Percentiles rank a stretch among this genome's conserved stretches.
These are phyloP conservation scores for Moricandia moricandioides DNA, from an alignment of 345 rosid species.

Conservation along the genomic window DNA sequence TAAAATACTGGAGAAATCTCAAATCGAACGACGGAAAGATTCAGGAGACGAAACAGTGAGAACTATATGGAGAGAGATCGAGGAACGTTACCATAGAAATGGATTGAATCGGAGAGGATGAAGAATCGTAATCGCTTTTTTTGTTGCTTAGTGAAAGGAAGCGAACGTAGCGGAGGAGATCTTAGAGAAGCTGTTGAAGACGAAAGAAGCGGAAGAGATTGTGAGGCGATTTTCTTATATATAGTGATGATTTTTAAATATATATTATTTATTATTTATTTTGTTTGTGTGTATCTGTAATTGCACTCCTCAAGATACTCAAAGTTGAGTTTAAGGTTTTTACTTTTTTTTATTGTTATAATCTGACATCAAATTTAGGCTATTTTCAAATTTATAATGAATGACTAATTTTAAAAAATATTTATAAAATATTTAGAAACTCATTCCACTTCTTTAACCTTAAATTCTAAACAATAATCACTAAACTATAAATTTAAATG, in stretches of 20 bases:
- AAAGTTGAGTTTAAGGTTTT: neutral
- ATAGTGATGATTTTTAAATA: neutral
- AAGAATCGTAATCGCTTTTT: neutral
- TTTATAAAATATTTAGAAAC: too few relatives aligned
- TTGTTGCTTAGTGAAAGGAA: constrained; percentile 5
- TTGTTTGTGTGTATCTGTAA: neutral
- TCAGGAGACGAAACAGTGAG: neutral
- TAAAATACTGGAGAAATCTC: neutral
- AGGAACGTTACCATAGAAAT: constrained; percentile 25
- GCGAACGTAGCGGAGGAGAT: constrained; percentile 15
- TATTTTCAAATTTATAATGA: too few relatives aligned
- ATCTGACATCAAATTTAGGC: neutral
- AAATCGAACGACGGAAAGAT: neutral
- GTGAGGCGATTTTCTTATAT: constrained; percentile 7
- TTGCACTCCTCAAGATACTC: neutral
- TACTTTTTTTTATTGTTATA: neutral
- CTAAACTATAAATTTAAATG: too few relatives aligned
- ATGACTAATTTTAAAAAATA: too few relatives aligned
- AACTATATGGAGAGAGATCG: neutral
- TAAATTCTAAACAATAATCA: too few relatives aligned
- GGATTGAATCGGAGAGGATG: constrained; percentile 2
- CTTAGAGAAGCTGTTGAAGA: constrained; percentile 7
- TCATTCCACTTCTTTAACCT: too few relatives aligned
- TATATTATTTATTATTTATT: neutral
- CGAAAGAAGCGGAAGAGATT: constrained; percentile 31